phyloP scores from a whole-genome alignment of 2,329 filamentous ascomycete genomes.

The Tolypocladium tropicale region DNA sequence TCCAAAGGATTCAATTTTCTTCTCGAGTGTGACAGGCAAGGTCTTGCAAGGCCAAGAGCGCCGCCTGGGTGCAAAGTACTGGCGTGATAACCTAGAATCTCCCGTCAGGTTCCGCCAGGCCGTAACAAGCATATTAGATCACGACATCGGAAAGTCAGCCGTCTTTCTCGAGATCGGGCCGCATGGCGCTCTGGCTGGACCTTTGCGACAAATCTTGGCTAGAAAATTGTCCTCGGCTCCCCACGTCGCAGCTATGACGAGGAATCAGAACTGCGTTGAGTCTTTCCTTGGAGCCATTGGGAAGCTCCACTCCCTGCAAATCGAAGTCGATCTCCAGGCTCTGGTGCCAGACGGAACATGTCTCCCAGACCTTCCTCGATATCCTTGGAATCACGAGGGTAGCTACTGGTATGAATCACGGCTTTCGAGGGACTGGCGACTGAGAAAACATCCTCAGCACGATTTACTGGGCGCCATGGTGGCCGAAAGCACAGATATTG shows the following conservation, averaged over 20 bases:
- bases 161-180: conserved; percentile 12
- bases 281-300: conserved; percentile 4
- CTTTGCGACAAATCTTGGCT: conserved; percentile 7
- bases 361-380: conserved; percentile 6
- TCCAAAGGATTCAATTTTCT: background rate
- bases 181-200: conserved; percentile 9
- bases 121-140: background rate
- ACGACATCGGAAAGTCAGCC: background rate
- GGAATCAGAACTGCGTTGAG: background rate
- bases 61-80: conserved; percentile 1
- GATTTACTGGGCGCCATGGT: conserved; percentile 9
- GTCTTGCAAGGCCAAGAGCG: background rate
- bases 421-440: conserved; percentile 2
- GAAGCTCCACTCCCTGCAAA: conserved; percentile 3
- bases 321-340: background rate
- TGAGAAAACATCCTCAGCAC: background rate
- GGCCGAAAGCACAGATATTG: conserved; percentile 5
- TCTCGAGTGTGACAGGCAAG: conserved; percentile 2
- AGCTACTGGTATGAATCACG: conserved; percentile 7
- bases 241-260: conserved; percentile 3
- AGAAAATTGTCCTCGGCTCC: background rate
- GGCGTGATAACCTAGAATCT: conserved; percentile 4
- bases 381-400: conserved; percentile 7
- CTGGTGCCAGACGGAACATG: background rate
- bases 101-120: conserved; percentile 4